Conservation (phyloP, 305 asterid genomes). For the Fraxinus greggii region DNA sequence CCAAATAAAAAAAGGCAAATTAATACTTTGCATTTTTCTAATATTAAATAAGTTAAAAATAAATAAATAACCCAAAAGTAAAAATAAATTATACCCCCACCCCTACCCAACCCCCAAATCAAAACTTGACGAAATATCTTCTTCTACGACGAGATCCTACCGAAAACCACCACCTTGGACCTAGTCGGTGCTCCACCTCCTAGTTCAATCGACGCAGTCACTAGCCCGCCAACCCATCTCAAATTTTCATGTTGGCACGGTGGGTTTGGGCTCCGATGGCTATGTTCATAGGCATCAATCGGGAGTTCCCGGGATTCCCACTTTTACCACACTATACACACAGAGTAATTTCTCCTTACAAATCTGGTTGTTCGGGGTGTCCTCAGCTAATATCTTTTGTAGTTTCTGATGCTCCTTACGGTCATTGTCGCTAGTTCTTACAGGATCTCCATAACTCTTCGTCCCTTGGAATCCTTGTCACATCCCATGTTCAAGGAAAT, state of each 20-base stretch:
- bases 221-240: slow-evolving; percentile 98
- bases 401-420: slow-evolving; percentile 89
- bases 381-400: slow-evolving; percentile 59
- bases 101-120: too few species aligned
- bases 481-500: not conserved
- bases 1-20: too few species aligned
- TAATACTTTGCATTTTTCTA: too few species aligned
- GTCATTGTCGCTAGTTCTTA: slow-evolving; percentile 94
- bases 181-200: slow-evolving; percentile 45
- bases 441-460: slow-evolving; percentile 77
- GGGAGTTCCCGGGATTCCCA: slow-evolving; percentile 84
- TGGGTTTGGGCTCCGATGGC: slow-evolving; percentile 86
- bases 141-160: too few species aligned
- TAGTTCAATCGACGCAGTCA: slow-evolving; percentile 61
- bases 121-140: too few species aligned
- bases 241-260: slow-evolving; percentile 75
- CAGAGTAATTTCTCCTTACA: slow-evolving; percentile 84
- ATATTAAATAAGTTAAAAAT: too few species aligned
- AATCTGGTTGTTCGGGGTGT: slow-evolving; percentile 61
- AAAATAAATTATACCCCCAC: too few species aligned
- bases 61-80: too few species aligned
- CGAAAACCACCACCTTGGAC: too few species aligned
- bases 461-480: slow-evolving; percentile 52
- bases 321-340: slow-evolving; percentile 89
- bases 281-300: slow-evolving; percentile 71